These are phyloP conservation scores for Hibiscus trionum DNA, from an alignment of 345 rosid genomes.

Conservation along the genomic window DNA sequence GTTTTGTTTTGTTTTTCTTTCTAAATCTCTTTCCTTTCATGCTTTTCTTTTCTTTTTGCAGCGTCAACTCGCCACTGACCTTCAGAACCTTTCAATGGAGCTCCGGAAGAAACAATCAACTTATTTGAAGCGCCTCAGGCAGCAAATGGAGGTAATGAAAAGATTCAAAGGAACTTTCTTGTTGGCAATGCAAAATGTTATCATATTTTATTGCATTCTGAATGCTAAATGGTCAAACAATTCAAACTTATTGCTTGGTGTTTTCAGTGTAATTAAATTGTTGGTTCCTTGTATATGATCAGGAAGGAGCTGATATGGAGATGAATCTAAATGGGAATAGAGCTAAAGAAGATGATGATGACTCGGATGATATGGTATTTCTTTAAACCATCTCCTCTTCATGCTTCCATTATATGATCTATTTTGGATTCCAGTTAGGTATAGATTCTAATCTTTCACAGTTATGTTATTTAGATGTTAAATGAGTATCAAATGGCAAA, in stretches of 20 bases:
- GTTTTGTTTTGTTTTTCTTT: too few species aligned
- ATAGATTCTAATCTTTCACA: slow-evolving; percentile 1
- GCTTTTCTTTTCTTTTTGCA: slow-evolving; percentile 19
- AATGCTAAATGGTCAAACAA: background rate
- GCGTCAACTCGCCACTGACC: slow-evolving; percentile 95
- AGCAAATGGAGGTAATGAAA: slow-evolving; percentile 65
- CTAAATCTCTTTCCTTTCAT: background rate
- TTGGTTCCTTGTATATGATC: slow-evolving; percentile 36
- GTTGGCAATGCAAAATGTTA: background rate
- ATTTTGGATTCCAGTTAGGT: background rate
- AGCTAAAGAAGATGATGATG: slow-evolving; percentile 58
- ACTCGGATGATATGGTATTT: slow-evolving; percentile 72
- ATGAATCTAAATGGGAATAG: slow-evolving; percentile 69
- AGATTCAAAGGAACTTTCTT: background rate
- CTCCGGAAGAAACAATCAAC: slow-evolving; percentile 92
- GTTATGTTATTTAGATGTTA: slow-evolving; percentile 38
- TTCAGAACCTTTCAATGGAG: slow-evolving; percentile 84
- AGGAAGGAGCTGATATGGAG: slow-evolving; percentile 81
- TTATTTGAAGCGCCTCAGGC: slow-evolving; percentile 80
- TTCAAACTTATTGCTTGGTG: background rate
- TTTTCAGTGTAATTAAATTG: background rate
- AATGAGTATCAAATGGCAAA: slow-evolving; percentile 79
- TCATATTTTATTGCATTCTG: background rate
- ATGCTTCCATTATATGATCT: background rate
- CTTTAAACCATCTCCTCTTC: background rate